Evolutionary conservation across 140 eudicot species (phyloP).

Genomic region (Stevia rebaudiana): DNA sequence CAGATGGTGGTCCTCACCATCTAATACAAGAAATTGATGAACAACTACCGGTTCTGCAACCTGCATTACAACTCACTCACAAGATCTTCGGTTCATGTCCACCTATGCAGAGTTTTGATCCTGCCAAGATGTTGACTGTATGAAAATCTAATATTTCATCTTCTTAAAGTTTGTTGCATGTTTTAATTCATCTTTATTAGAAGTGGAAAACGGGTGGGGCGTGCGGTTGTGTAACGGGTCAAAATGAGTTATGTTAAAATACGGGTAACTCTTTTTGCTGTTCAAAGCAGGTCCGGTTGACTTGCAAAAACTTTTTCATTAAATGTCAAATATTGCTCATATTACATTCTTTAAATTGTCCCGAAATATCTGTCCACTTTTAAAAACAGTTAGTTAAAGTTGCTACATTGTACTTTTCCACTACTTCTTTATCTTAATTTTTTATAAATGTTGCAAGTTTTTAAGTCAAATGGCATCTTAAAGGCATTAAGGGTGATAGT

Average conservation of each 20-base stretch:
- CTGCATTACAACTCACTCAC: constrained; percentile 85
- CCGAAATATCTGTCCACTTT: not conserved
- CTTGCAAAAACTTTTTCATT: not conserved
- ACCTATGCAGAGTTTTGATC: constrained; percentile 95
- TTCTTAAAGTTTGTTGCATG: constrained; percentile 6
- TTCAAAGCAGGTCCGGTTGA: not conserved
- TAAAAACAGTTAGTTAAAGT: not conserved
- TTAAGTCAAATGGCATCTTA: not conserved
- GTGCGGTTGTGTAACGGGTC: not conserved
- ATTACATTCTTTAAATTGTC: not conserved
- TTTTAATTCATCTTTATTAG: not conserved
- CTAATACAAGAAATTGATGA: constrained; percentile 78
- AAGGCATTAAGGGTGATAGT: not conserved
- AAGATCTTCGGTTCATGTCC: constrained; percentile 93
- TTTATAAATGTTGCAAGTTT: not conserved
- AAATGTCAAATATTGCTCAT: not conserved
- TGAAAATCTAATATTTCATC: constrained; percentile 6
- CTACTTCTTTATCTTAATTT: not conserved
- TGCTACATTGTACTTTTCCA: not conserved
- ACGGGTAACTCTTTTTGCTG: not conserved
- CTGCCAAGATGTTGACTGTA: constrained; percentile 91
- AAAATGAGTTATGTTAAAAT: not conserved
- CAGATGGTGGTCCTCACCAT: constrained; percentile 54
- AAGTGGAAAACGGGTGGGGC: not conserved
- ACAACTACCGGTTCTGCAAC: constrained; percentile 66